Percentiles rank a stretch among this genome's conserved stretches.
These are phyloP conservation scores for Alternaria triticimaculans DNA, from an alignment of 2,329 filamentous ascomycete genomes.

Conservation along the genomic window DNA sequence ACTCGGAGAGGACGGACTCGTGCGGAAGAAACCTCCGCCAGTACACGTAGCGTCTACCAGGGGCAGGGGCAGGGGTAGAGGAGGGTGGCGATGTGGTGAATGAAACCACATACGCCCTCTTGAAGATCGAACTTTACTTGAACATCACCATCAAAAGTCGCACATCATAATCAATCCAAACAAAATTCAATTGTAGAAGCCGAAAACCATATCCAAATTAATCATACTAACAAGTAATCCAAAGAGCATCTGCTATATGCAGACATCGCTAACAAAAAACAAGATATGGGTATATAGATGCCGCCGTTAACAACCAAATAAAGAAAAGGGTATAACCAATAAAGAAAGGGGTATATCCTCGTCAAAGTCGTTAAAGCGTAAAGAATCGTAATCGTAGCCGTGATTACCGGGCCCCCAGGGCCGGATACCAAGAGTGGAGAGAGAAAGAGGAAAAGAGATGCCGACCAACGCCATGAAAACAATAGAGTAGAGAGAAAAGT, in stretches of 20 bases:
- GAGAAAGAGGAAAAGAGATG: background rate
- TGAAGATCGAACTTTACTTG: background rate
- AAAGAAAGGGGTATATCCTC: constrained; percentile 14
- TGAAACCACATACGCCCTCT: background rate
- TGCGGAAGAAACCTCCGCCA: background rate
- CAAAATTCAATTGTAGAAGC: background rate
- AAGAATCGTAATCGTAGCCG: constrained; percentile 10
- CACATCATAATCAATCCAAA: background rate
- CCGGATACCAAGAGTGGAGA: constrained; percentile 7
- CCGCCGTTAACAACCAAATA: constrained; percentile 10
- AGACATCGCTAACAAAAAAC: constrained; percentile 1
- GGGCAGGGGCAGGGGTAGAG: background rate
- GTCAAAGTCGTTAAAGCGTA: constrained; percentile 12
- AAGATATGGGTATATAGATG: constrained; percentile 13
- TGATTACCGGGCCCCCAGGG: constrained; percentile 13
- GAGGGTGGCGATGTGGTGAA: background rate
- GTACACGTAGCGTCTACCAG: background rate
- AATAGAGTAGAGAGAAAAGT: background rate
- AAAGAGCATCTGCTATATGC: background rate
- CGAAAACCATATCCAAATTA: constrained; percentile 3
- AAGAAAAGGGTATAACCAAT: background rate
- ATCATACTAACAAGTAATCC: background rate
- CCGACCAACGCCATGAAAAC: background rate
- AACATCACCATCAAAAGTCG: background rate
- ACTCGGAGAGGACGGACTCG: background rate